Evolutionary conservation across 495 filamentous ascomycete genomes (phyloP), one percentile per base, ranked within the genome.

Genomic region (Podospora pseudoanserina): DNA sequence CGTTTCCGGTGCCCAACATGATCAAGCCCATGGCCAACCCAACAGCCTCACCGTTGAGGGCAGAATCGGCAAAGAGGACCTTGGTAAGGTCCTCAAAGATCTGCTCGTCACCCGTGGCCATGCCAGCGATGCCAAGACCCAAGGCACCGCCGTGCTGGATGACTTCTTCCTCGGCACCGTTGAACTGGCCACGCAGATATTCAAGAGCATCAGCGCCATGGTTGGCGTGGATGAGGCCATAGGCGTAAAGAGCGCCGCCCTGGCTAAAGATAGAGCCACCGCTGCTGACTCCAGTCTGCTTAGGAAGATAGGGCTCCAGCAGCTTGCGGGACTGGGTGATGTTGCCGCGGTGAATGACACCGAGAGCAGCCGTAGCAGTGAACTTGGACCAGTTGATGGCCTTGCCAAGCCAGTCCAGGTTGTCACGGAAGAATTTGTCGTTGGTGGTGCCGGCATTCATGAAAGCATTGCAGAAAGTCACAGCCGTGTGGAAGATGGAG

Each of bases 371-470:
- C 13, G 96, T 99, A 5, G 96, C 96, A 1, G 96, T 97, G 77
- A 99, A 99, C 75, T 99, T 99, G 66, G 95, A 97, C 96, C 96
- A 99, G 81, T 99, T 99, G 18, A 98, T 92, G 58, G 96, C 96
- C 81, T 98, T 99, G 39, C 94, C 92, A 9, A 99, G 85, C 96
- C 96, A 99, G 63, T 99, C 96, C 30, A 99, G 79, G 69, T 98
- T 99, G 70, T 97, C 93, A 2, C 96, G 86, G 84, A 98, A 97
- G 82, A 98, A 99, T 72, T 91, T 92, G 78, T 98, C 96, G 69
- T 94, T 93, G 0, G 94, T 97, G 7, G 96, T 98, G 44, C 96
- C 96, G n/a, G 96, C 92, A 74, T 99, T 95, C 94, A 98, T 99
- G 78, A 99, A 98, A 15, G 93, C 96, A 76, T 97, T 97, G 68